Evolutionary conservation across 805 yeast species (phyloP), one percentile per base, ranked within the genome.

Genomic region (Cyberlindnera lachancei): DNA sequence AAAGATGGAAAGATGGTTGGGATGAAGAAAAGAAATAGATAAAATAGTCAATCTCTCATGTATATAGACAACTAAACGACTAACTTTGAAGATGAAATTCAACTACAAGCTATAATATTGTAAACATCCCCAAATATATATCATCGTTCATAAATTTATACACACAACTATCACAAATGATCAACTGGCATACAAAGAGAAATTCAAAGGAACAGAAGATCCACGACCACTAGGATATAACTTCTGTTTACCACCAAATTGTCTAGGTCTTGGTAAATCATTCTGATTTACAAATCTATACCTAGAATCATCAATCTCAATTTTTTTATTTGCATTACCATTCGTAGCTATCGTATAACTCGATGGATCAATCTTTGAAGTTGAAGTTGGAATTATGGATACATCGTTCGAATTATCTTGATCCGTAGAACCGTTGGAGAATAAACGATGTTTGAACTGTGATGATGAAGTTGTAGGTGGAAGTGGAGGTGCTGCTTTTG

Each of bases 1-100:
- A 82, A 48, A 75, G 98, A 52, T 90, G 98, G 98, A 77, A 71
- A 44, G 94, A 85, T 46, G 96, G 96, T 1, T 87, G 95, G 96
- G 80, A 81, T 10, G 53, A 38, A 24, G 40, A 34, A 22, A 29
- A 32, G 15, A 37, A 41, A 23, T 41, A n/a, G n/a, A n/a, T n/a
- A n/a, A n/a, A n/a, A n/a, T n/a, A n/a, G n/a, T n/a, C n/a, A n/a
- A n/a, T n/a, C n/a, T n/a, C n/a, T n/a, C n/a, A n/a, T n/a, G n/a
- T n/a, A n/a, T n/a, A n/a, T n/a, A n/a, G n/a, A n/a, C n/a, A n/a
- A n/a, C n/a, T n/a, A n/a, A n/a, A n/a, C n/a, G n/a, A n/a, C n/a
- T n/a, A n/a, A n/a, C n/a, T n/a, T n/a, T n/a, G n/a, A n/a, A n/a
- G n/a, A n/a, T n/a, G n/a, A n/a, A n/a, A n/a, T n/a, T n/a, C n/a